A percentile compares a stretch with the other conserved stretches of the same genome.
Evolutionary conservation across 495 filamentous ascomycete species (phyloP).

Genomic region (Aspergillus nidulans): DNA sequence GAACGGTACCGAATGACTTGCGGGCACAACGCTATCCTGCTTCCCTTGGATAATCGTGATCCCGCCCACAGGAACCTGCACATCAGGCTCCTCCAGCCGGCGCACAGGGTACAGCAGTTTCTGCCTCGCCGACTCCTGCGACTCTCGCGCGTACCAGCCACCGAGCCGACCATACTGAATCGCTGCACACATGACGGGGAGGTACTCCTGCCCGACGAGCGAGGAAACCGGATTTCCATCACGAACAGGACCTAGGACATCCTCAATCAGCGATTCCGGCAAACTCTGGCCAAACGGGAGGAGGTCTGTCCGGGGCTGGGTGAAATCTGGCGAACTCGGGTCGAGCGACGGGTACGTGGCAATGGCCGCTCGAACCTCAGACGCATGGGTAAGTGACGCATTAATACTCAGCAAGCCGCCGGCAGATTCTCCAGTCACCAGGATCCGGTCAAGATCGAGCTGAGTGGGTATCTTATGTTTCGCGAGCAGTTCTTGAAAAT

Average conservation of each 20-base stretch:
- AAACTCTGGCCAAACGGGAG: slow-evolving; percentile 17
- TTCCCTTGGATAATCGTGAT: neutral
- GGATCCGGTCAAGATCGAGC: too few relatives aligned
- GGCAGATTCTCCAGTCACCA: too few relatives aligned
- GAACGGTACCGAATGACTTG: neutral
- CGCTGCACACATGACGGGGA: too few relatives aligned
- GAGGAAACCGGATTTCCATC: too few relatives aligned
- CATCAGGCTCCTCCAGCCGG: neutral
- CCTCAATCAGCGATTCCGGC: neutral
- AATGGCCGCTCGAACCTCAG: too few relatives aligned
- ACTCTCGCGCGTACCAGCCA: neutral
- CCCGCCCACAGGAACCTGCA: neutral
- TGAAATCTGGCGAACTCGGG: neutral
- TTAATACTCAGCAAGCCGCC: too few relatives aligned
- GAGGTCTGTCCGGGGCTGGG: neutral
- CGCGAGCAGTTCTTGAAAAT: too few relatives aligned
- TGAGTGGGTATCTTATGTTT: too few relatives aligned
- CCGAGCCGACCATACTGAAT: too few relatives aligned
- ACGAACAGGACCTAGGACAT: too few relatives aligned
- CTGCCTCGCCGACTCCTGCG: neutral
- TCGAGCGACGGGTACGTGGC: neutral
- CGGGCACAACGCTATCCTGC: slow-evolving; percentile 7
- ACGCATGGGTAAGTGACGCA: too few relatives aligned
- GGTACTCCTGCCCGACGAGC: too few relatives aligned
- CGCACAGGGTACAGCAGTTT: neutral